Percentiles rank a stretch among this genome's conserved stretches.
phyloP scores from a whole-genome alignment of 805 yeast genomes.

The Hagleromyces aurorensis region DNA sequence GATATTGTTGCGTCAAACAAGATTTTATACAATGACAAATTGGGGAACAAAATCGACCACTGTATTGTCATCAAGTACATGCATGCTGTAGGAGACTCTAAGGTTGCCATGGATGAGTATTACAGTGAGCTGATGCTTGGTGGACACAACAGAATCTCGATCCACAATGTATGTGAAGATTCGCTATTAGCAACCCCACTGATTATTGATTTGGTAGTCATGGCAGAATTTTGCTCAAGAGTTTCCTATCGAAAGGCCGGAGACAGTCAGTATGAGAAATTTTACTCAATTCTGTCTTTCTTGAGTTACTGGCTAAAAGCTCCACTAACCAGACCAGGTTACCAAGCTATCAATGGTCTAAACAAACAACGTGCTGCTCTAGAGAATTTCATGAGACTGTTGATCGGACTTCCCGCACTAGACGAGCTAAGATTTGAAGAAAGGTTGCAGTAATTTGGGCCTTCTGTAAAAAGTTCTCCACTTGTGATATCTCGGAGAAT shows the following conservation, averaged over 20 bases:
- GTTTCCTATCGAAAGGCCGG: slow-evolving; percentile 62
- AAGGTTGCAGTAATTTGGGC: slow-evolving; percentile 41
- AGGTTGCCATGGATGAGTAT: slow-evolving; percentile 98
- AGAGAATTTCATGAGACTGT: slow-evolving; percentile 82
- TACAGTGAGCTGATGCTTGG: slow-evolving; percentile 96
- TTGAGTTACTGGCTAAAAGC: slow-evolving; percentile 95
- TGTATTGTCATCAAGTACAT: slow-evolving; percentile 92
- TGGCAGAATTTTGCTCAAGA: slow-evolving; percentile 85
- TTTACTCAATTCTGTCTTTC: slow-evolving; percentile 81
- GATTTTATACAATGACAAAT: slow-evolving; percentile 72
- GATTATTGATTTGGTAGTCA: slow-evolving; percentile 82
- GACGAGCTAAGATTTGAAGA: slow-evolving; percentile 94
- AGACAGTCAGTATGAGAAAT: slow-evolving; percentile 45
- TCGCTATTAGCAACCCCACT: slow-evolving; percentile 90
- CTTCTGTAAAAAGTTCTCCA: too few species aligned
- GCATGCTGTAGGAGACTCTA: slow-evolving; percentile 91
- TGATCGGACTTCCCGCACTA: slow-evolving; percentile 83
- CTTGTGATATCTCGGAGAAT: too few species aligned
- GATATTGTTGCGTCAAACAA: slow-evolving; percentile 86
- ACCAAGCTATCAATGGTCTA: slow-evolving; percentile 82
- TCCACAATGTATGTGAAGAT: slow-evolving; percentile 95
- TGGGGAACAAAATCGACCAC: slow-evolving; percentile 78
- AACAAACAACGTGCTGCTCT: slow-evolving; percentile 91
- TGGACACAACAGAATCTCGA: slow-evolving; percentile 89
- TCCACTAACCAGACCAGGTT: slow-evolving; percentile 87